Percentiles rank a stretch among this genome's conserved stretches.
Evolutionary conservation across 2,329 filamentous ascomycete genomes (phyloP).

Genomic region (Stagonosporopsis vannaccii): DNA sequence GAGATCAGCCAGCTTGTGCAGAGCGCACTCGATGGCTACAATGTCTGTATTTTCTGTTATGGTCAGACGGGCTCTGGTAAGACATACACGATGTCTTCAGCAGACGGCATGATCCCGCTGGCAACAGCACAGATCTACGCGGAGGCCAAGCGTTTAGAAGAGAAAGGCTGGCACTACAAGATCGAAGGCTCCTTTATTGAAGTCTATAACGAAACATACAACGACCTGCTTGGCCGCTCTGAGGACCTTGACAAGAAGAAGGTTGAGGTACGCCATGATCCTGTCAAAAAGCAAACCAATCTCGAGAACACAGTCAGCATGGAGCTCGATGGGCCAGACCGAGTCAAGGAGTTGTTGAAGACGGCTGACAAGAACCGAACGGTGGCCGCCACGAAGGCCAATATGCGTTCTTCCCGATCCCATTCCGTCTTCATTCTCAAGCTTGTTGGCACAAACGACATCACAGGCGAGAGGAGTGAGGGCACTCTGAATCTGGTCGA

Average conservation of each 20-base stretch:
- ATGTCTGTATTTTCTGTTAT: conserved; percentile 98
- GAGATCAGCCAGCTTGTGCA: conserved; percentile 98
- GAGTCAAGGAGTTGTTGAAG: conserved; percentile 80
- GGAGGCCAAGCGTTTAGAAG: conserved; percentile 80
- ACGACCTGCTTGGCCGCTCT: conserved; percentile 81
- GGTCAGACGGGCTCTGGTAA: conserved; percentile 97
- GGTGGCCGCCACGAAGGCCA: conserved; percentile 96
- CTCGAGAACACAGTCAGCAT: conserved; percentile 83
- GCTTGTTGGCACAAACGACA: conserved; percentile 69
- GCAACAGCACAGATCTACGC: conserved; percentile 94
- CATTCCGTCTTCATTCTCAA: conserved; percentile 95
- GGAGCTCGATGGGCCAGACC: conserved; percentile 76
- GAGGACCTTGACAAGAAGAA: conserved; percentile 80
- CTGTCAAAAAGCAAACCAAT: conserved; percentile 78
- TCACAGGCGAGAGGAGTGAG: conserved; percentile 84
- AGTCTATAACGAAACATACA: conserved; percentile 97
- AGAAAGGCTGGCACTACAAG: conserved; percentile 92
- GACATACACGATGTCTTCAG: conserved; percentile 95
- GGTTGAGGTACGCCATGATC: conserved; percentile 88
- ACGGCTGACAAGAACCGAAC: conserved; percentile 86
- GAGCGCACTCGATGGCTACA: conserved; percentile 95
- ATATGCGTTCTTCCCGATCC: conserved; percentile 90
- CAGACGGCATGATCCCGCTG: conserved; percentile 93
- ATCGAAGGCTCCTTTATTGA: conserved; percentile 97
- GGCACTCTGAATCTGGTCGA: conserved; percentile 96